Conservation (phyloP, 192 early-diverging fungal genomes). For the Backusella tuberculispora region DNA sequence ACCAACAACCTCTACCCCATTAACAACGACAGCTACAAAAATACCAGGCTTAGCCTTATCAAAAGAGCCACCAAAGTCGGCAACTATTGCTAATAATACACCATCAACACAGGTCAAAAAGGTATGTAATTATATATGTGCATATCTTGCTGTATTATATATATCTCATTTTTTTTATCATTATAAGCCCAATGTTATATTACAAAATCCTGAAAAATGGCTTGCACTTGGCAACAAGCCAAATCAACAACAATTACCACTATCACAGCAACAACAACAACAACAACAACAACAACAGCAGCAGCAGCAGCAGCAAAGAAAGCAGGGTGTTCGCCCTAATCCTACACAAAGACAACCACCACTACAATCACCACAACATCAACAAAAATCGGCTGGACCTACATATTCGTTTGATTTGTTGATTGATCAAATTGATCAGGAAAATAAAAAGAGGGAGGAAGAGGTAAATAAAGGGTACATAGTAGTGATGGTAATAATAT, state of each 20-base stretch:
- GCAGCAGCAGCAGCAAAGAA: background rate
- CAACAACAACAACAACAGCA: background rate
- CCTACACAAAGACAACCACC: background rate
- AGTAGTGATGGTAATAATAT: background rate
- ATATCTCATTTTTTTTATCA: too few species aligned
- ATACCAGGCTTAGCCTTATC: background rate
- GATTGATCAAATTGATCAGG: background rate
- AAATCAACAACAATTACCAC: background rate
- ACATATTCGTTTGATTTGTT: background rate
- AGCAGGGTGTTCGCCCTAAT: too few species aligned
- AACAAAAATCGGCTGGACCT: background rate
- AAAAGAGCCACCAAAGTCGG: background rate
- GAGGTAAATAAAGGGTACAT: background rate
- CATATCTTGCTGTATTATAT: too few species aligned
- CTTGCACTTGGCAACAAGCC: constrained; percentile 24
- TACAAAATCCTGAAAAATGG: constrained; percentile 33
- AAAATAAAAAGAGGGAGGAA: background rate
- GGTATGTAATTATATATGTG: background rate
- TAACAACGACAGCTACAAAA: background rate
- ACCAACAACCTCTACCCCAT: too few species aligned
- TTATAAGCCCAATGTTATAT: background rate
- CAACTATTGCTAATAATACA: background rate
- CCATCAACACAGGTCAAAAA: background rate
- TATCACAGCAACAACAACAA: background rate
- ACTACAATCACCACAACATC: background rate